Evolutionary conservation across 2,329 filamentous ascomycete genomes (phyloP).

Genomic region (Arthrobotrys iridis): DNA sequence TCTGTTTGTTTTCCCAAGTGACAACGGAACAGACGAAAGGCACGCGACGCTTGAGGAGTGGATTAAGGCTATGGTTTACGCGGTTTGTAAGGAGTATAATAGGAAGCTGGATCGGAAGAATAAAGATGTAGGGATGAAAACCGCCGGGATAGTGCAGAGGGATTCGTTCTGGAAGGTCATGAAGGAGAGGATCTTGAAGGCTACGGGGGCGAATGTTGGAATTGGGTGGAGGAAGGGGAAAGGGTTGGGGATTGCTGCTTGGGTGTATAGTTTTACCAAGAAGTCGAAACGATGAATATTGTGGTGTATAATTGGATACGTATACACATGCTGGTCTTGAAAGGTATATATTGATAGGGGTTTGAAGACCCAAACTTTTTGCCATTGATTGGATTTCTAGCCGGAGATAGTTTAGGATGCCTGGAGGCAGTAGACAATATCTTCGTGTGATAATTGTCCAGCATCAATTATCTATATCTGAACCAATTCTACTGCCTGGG

Average conservation of each 20-base stretch:
- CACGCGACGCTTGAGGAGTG: slow-evolving; percentile 14
- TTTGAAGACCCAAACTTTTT: too few relatives aligned
- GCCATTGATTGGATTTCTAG: too few relatives aligned
- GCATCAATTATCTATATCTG: too few relatives aligned
- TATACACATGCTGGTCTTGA: too few relatives aligned
- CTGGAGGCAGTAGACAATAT: too few relatives aligned
- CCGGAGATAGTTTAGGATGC: too few relatives aligned
- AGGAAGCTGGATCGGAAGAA: background rate
- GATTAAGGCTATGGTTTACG: slow-evolving; percentile 5
- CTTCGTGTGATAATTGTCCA: too few relatives aligned
- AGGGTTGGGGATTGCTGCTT: background rate
- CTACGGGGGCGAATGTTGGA: background rate
- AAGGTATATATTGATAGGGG: too few relatives aligned
- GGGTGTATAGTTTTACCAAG: background rate
- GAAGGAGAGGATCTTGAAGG: background rate
- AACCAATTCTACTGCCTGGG: too few relatives aligned
- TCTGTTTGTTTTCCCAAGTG: background rate
- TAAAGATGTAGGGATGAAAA: background rate
- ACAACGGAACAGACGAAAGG: background rate
- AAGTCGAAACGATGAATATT: background rate
- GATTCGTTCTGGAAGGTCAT: background rate
- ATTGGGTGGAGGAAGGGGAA: background rate
- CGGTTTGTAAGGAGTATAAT: slow-evolving; percentile 19
- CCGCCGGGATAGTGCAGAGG: background rate
- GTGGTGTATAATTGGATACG: too few relatives aligned